phyloP scores from a whole-genome alignment of 345 rosid species.

The Anastatica hierochuntica region DNA sequence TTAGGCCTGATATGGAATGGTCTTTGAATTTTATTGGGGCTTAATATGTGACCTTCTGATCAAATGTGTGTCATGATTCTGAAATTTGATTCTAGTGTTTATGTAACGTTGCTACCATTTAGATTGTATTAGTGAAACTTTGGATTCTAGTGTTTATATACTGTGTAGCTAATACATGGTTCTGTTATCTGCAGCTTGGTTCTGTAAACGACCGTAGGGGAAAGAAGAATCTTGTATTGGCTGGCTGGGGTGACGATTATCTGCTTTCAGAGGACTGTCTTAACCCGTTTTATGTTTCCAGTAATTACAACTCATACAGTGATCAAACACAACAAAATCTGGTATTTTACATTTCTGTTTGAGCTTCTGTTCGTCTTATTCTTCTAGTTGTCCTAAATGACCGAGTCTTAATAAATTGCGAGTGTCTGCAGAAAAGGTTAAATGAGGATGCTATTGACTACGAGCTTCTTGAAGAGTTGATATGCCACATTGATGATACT shows the following conservation, averaged over 20 bases:
- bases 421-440: slow-evolving; percentile 55
- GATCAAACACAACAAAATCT: slow-evolving; percentile 65
- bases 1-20: not conserved
- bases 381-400: slow-evolving; percentile 5
- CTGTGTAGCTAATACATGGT: not conserved
- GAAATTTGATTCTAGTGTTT: slow-evolving; percentile 1
- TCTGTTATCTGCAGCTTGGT: slow-evolving; percentile 44
- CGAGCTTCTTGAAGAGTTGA: slow-evolving; percentile 87
- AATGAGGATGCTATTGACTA: slow-evolving; percentile 80
- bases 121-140: slow-evolving; percentile 1
- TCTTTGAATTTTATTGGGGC: not conserved
- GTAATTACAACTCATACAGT: slow-evolving; percentile 47
- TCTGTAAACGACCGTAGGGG: slow-evolving; percentile 68
- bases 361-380: slow-evolving; percentile 7
- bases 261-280: slow-evolving; percentile 57
- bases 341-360: slow-evolving; percentile 36
- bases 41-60: not conserved
- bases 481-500: slow-evolving; percentile 74
- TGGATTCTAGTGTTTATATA: too few relatives aligned
- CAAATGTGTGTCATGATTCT: not conserved
- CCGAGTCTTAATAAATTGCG: not conserved
- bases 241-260: slow-evolving; percentile 89
- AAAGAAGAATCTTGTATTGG: slow-evolving; percentile 84
- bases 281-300: slow-evolving; percentile 57
- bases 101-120: not conserved